Conservation (phyloP, 306 rosid species). For the Quercus mongolica region DNA sequence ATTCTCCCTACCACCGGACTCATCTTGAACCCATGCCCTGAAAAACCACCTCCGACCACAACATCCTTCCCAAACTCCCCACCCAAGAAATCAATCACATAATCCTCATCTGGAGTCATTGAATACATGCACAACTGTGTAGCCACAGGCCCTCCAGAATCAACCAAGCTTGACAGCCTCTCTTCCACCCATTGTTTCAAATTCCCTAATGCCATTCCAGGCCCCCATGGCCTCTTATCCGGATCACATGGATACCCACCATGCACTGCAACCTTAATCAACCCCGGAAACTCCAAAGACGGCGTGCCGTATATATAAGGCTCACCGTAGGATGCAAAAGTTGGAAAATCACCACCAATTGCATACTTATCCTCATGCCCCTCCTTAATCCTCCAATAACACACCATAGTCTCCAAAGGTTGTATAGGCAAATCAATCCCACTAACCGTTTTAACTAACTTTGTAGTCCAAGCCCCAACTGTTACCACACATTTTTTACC, state of each 20-base stretch:
- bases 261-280: conserved; percentile 72
- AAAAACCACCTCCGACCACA: conserved; percentile 82
- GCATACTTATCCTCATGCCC: conserved; percentile 44
- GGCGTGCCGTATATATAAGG: conserved; percentile 68
- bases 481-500: conserved; percentile 85
- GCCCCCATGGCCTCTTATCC: conserved; percentile 73
- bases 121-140: conserved; percentile 82
- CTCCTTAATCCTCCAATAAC: conserved; percentile 75
- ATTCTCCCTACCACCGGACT: conserved; percentile 69
- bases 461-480: conserved; percentile 71
- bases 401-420: conserved; percentile 52
- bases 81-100: conserved; percentile 77
- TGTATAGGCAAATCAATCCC: conserved; percentile 62
- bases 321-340: conserved; percentile 47
- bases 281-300: conserved; percentile 71
- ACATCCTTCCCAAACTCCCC: conserved; percentile 67
- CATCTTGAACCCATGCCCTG: conserved; percentile 97
- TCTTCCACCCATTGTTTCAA: conserved; percentile 57
- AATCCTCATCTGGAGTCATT: conserved; percentile 77
- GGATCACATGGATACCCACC: conserved; percentile 69
- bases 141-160: conserved; percentile 46
- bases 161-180: conserved; percentile 52
- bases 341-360: conserved; percentile 56
- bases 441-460: conserved; percentile 52
- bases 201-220: conserved; percentile 19